phyloP scores from a whole-genome alignment of 371 early-diverging fungal genomes.

The Dipsacomyces acuminosporus region DNA sequence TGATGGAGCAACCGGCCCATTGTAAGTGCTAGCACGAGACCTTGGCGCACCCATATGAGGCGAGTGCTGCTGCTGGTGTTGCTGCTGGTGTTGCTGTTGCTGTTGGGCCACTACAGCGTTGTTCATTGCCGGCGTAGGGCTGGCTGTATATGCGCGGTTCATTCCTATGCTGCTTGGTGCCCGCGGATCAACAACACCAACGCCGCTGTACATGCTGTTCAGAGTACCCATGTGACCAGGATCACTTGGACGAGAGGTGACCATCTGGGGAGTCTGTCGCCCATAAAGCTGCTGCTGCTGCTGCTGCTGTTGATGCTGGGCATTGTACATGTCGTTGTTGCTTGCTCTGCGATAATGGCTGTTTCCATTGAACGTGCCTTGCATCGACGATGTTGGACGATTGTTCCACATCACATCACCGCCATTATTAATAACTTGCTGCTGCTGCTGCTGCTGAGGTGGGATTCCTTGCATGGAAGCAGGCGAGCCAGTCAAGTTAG shows the following conservation, averaged over 20 bases:
- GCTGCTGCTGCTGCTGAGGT: slow-evolving; percentile 2
- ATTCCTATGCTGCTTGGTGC: slow-evolving; percentile 30
- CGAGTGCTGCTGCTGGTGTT: slow-evolving; percentile 6
- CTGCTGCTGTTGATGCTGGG: slow-evolving; percentile 13
- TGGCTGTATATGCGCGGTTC: slow-evolving; percentile 11
- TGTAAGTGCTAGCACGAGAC: slow-evolving; percentile 31
- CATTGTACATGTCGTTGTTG: slow-evolving; percentile 41
- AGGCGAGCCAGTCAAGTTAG: neutral
- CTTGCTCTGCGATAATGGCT: slow-evolving; percentile 32
- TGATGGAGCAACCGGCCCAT: slow-evolving; percentile 17
- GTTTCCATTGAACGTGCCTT: slow-evolving; percentile 14
- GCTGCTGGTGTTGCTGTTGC: no score
- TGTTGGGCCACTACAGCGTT: no score
- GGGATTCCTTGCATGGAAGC: no score
- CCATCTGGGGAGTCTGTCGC: slow-evolving; percentile 18
- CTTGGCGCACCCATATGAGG: slow-evolving; percentile 32
- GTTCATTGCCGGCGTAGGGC: slow-evolving; percentile 3
- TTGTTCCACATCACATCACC: slow-evolving; percentile 10
- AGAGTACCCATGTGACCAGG: neutral
- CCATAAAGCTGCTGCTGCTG: slow-evolving; percentile 19
- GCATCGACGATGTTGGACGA: slow-evolving; percentile 20
- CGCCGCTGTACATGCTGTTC: slow-evolving; percentile 7
- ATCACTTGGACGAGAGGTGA: slow-evolving; percentile 4
- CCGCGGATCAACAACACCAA: slow-evolving; percentile 12
- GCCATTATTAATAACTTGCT: neutral